Base-by-base conservation (phyloP, 148 eudicot genomes). In the Amaranthus cruentus region DNA sequence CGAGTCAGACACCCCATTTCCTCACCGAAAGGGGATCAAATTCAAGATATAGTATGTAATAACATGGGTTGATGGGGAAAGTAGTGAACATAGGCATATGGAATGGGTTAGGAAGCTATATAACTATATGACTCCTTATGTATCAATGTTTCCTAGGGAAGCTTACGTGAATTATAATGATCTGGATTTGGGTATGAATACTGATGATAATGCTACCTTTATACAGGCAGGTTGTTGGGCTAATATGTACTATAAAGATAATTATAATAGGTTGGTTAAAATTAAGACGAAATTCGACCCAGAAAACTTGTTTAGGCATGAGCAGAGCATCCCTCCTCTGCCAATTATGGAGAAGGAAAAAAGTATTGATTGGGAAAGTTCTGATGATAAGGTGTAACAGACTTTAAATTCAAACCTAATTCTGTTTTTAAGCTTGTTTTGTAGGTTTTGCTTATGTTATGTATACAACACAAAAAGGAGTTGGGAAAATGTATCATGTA, bases 21-120 rank as follows among this genome's bases (percentile, higher is more conserved):
- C 84, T 60, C 81, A 82, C 62, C 71, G 81, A 68, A 76, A 68
- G 7, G 84, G 79, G 9, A 74, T 75, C n/a, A 66, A 67, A 9
- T 76, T 38, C 50, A 66, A 59, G 75, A 75, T 82, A 51, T 77
- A 78, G 28, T 70, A 82, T 55, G 78, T 73, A 69, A 73, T 50
- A 7, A 12, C 70, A 53, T 77, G 84, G 81, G 69, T 77, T 47
- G 73, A 59, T 55, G 79, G 73, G 65, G 52, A 54, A 7, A 66
- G 7, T 43, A 77, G 70, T 72, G 71, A 77, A 49, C 55, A 54
- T 55, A 72, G 53, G 71, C 80, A 77, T 66, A 72, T 77, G 75
- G 76, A 77, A 57, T 77, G 67, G 71, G 59, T 77, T 49, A n/a
- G 55, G 9, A 43, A 28, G 14, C 12, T 72, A 13, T 61, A 71